Conservation (phyloP, 805 yeast genomes). For the Lipomyces spencermartinsiae region DNA sequence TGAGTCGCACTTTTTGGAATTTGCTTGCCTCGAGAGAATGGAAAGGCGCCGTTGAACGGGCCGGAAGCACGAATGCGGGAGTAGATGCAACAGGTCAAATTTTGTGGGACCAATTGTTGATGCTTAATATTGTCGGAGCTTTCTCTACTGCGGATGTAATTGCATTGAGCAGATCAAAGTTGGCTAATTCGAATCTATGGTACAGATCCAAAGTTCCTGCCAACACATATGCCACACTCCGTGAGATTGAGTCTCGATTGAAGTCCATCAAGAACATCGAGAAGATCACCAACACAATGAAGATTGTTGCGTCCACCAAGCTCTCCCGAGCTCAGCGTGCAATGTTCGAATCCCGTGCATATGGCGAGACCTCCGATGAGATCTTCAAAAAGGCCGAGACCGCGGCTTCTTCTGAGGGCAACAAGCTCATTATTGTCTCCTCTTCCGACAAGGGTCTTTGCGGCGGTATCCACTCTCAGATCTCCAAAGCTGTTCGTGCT, state of each 20-base stretch:
- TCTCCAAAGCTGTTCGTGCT: constrained; percentile 83
- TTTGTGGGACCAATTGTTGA: neutral
- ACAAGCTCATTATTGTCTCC: constrained; percentile 81
- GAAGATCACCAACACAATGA: constrained; percentile 99
- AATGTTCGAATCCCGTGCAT: constrained; percentile 84
- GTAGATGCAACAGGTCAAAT: neutral
- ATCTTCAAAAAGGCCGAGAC: constrained; percentile 63
- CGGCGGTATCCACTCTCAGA: constrained; percentile 96
- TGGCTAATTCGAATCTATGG: neutral
- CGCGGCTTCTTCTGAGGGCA: constrained; percentile 48
- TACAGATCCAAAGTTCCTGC: constrained; percentile 25
- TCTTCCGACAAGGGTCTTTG: constrained; percentile 98
- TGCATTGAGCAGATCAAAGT: neutral
- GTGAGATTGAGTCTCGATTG: constrained; percentile 97
- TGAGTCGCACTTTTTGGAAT: constrained; percentile 28
- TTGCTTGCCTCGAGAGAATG: neutral
- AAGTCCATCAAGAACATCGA: constrained; percentile 98
- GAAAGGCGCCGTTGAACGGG: neutral
- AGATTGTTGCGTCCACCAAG: constrained; percentile 98
- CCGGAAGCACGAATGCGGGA: neutral
- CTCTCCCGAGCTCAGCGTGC: constrained; percentile 95
- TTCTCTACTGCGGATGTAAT: neutral
- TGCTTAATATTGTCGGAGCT: neutral
- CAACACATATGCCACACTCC: constrained; percentile 73
- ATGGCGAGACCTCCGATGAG: constrained; percentile 78